Base-by-base conservation (phyloP, 2,329 filamentous ascomycete species). In the Pseudogymnoascus sp. region DNA sequence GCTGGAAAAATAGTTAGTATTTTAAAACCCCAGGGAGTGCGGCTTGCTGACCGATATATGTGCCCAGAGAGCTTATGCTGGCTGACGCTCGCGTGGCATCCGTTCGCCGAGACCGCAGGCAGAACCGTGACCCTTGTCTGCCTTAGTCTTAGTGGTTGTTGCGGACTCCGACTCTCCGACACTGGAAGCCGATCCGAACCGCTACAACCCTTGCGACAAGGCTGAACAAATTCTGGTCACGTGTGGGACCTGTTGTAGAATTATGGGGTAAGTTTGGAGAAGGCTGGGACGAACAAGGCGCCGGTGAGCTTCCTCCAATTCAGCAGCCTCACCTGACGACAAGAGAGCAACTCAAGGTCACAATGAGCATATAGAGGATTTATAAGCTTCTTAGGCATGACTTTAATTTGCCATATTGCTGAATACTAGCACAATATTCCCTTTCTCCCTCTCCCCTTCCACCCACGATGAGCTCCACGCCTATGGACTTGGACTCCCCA, bases 401-500 rank as follows among this genome's bases (percentile, higher is more conserved):
- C 2, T 57, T 21, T 57, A 15, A 8, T 15, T 21, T 57, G 50
- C n/a, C n/a, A 33, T 57, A 33, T 57, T 21, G 28, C 28, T 57
- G 50, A 57, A 57, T 57, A 40, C 21, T 61, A 40, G 59, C 59
- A 31, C 13, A 40, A 4, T 2, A 11, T 60, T 26, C 9, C 21
- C n/a, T 61, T 31, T 17, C 19, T 38, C 13, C 57, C 28, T 26
- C 35, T 61, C 26, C 33, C 17, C 57, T 9, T n/a, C 26, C 35
- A 61, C 8, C 33, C 35, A 61, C 13, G 21, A 61, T 61, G 59
- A 40, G 35, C n/a, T 72, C 71, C 47, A 73, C 71, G 13, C 69
- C 72, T 13, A 74, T 73, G 70, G 69, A 65, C 15, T 67, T 74
- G 44, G 73, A 74, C 53, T 73, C 72, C 44, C 71, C 72, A 21